Percentiles rank a stretch among this genome's conserved stretches.
These are phyloP conservation scores for Populus pruinosa DNA, from an alignment of 345 rosid species.

Conservation along the genomic window DNA sequence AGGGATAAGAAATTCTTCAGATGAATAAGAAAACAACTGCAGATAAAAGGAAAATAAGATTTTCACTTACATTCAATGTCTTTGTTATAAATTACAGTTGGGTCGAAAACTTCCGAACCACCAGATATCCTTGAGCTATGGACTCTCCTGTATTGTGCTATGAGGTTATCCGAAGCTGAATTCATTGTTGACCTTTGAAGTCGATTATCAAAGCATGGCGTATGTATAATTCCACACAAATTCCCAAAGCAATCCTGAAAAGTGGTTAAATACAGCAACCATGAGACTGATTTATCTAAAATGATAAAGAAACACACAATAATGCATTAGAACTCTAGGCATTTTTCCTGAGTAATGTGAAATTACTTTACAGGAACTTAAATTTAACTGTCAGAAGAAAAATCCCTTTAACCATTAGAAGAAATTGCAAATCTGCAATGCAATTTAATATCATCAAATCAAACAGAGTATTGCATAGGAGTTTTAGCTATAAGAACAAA, in stretches of 20 bases:
- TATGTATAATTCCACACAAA: background rate
- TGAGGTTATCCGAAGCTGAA: constrained; percentile 18
- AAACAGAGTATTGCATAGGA: background rate
- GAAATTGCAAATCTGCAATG: background rate
- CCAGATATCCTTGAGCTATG: constrained; percentile 18
- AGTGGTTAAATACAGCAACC: background rate
- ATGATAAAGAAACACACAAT: background rate
- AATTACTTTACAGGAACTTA: background rate
- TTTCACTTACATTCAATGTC: constrained; percentile 33
- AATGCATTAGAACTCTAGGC: background rate
- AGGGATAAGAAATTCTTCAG: background rate
- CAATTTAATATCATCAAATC: background rate
- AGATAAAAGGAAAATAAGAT: background rate
- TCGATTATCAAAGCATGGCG: background rate
- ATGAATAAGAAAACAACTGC: background rate
- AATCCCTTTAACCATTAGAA: background rate
- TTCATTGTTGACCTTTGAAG: constrained; percentile 24
- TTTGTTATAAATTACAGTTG: constrained; percentile 2
- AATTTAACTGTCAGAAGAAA: background rate
- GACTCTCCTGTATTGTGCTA: constrained; percentile 16
- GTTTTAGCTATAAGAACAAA: background rate
- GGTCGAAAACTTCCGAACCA: constrained; percentile 23
- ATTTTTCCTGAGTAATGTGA: background rate
- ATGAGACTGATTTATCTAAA: background rate
- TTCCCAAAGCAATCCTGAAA: background rate